A percentile compares a stretch with the other conserved stretches of the same genome.
phyloP scores from a whole-genome alignment of 2,329 filamentous ascomycete genomes.

The Didymella segeticola region DNA sequence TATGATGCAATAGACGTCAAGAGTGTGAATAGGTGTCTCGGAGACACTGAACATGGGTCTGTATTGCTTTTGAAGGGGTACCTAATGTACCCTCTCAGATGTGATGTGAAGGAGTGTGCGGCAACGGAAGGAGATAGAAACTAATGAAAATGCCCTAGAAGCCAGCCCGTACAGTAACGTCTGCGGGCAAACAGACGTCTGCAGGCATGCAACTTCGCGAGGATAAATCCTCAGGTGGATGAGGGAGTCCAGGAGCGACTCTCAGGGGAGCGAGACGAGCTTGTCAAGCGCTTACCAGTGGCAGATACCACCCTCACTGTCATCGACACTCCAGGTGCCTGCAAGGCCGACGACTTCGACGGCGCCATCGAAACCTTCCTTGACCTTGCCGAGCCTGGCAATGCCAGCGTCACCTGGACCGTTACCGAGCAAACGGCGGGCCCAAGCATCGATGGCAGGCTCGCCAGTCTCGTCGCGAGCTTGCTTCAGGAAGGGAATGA shows the following conservation, averaged over 20 bases:
- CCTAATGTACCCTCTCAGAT: background rate
- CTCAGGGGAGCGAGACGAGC: background rate
- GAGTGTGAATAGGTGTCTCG: background rate
- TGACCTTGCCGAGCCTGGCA: constrained; percentile 58
- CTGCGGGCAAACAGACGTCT: constrained; percentile 21
- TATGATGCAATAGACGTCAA: constrained; percentile 11
- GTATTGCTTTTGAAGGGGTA: constrained; percentile 11
- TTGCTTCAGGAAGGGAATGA: constrained; percentile 97
- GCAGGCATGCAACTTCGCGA: constrained; percentile 21
- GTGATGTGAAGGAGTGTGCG: constrained; percentile 4
- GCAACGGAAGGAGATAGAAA: constrained; percentile 2
- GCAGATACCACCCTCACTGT: constrained; percentile 67
- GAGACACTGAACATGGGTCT: constrained; percentile 14
- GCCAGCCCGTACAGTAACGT: constrained; percentile 22
- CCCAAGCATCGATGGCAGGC: constrained; percentile 77
- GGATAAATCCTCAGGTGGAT: constrained; percentile 10
- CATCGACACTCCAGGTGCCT: constrained; percentile 87
- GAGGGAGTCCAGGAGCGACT: constrained; percentile 7
- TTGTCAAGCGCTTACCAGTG: constrained; percentile 28
- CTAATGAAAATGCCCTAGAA: constrained; percentile 19
- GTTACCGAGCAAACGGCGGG: constrained; percentile 63
- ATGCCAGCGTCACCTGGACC: constrained; percentile 54
- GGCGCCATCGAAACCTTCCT: constrained; percentile 61
- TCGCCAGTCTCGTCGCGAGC: constrained; percentile 95
- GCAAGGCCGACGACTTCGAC: constrained; percentile 74